Evolutionary conservation across 2,329 filamentous ascomycete species (phyloP).

Genomic region (Fusarium torreyae): DNA sequence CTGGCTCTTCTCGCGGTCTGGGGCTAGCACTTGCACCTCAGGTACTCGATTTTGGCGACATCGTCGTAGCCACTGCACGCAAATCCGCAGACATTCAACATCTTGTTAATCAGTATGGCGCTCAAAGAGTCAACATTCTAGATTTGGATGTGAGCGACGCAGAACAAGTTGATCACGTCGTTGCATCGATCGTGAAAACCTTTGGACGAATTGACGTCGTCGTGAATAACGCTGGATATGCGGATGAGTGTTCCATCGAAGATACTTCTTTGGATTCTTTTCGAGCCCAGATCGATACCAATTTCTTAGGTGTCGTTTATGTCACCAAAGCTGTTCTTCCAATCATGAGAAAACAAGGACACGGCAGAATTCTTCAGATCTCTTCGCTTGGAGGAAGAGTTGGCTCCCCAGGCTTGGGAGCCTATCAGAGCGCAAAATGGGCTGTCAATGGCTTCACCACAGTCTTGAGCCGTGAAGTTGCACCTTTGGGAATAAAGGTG

Average conservation of each 20-base stretch:
- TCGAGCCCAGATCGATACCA: slow-evolving; percentile 69
- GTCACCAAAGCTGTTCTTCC: slow-evolving; percentile 63
- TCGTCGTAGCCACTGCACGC: slow-evolving; percentile 62
- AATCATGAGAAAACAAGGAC: slow-evolving; percentile 51
- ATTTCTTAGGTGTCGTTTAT: slow-evolving; percentile 70
- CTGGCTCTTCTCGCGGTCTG: slow-evolving; percentile 64
- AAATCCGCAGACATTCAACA: slow-evolving; percentile 52
- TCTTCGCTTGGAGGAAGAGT: slow-evolving; percentile 56
- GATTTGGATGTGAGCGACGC: slow-evolving; percentile 64
- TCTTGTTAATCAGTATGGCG: slow-evolving; percentile 56
- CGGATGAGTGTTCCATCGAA: slow-evolving; percentile 67
- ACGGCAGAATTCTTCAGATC: slow-evolving; percentile 57
- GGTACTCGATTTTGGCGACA: slow-evolving; percentile 57
- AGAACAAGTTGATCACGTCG: slow-evolving; percentile 61
- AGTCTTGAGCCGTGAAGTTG: slow-evolving; percentile 54
- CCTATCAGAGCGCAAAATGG: slow-evolving; percentile 59
- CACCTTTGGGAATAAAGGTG: slow-evolving; percentile 56
- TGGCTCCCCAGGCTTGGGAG: slow-evolving; percentile 51
- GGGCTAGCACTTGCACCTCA: slow-evolving; percentile 58
- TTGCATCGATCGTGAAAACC: slow-evolving; percentile 55
- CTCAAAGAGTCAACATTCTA: slow-evolving; percentile 62
- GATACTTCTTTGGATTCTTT: slow-evolving; percentile 64
- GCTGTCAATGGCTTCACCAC: slow-evolving; percentile 57
- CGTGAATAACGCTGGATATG: slow-evolving; percentile 73
- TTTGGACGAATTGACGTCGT: slow-evolving; percentile 72